Evolutionary conservation across 2,329 filamentous ascomycete genomes (phyloP).

Genomic region (Macroventuria anomochaeta): DNA sequence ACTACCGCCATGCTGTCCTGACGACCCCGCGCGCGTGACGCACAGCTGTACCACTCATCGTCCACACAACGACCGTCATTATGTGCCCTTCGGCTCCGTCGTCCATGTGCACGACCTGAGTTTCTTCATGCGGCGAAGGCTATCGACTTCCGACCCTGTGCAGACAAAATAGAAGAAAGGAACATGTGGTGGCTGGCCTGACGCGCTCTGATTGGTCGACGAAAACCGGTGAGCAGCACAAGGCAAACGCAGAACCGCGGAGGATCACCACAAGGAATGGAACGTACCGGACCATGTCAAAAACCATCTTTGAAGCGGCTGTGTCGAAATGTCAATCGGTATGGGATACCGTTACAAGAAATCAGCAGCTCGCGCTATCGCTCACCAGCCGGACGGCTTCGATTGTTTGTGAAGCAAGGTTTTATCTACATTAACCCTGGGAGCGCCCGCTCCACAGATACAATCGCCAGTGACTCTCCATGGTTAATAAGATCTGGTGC

Average conservation of each 20-base stretch:
- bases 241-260: constrained; percentile 11
- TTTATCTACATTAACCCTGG: too few species aligned
- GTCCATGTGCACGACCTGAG: constrained; percentile 2
- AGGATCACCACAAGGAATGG: constrained; percentile 13
- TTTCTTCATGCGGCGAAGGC: constrained; percentile 6
- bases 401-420: too few species aligned
- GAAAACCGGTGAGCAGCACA: constrained; percentile 17
- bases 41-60: constrained; percentile 1
- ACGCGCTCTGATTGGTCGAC: constrained; percentile 18
- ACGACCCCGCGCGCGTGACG: constrained; percentile 16
- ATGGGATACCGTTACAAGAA: too few species aligned
- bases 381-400: too few species aligned
- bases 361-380: too few species aligned
- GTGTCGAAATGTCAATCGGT: too few species aligned
- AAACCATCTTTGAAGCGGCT: neutral
- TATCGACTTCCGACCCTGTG: constrained; percentile 12
- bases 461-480: too few species aligned
- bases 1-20: neutral
- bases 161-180: constrained; percentile 11
- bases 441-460: too few species aligned
- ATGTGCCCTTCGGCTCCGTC: neutral
- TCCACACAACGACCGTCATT: neutral
- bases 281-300: neutral
- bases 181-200: constrained; percentile 11
- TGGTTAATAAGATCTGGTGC: too few species aligned